Conservation (phyloP, 179 eudicot genomes). For the Beta corolliflora region DNA sequence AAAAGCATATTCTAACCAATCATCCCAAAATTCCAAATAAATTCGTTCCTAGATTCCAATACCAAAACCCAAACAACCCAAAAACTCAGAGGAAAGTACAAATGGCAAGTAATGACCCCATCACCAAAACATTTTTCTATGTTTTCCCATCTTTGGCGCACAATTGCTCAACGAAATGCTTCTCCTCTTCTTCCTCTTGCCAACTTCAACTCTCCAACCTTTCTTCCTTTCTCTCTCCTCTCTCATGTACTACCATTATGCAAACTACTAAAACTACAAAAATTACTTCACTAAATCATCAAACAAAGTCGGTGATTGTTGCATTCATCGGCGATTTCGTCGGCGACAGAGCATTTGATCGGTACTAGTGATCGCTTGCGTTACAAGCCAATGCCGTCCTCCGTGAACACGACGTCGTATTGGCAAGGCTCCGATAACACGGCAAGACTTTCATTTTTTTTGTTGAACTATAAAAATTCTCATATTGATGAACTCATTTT, state of each 20-base stretch:
- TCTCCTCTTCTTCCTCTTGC: background rate
- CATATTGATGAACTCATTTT: too few species aligned
- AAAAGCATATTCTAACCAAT: constrained; percentile 29
- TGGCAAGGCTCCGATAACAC: constrained; percentile 22
- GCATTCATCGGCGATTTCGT: background rate
- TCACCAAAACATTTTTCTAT: background rate
- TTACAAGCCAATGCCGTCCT: constrained; percentile 15
- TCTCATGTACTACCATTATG: background rate
- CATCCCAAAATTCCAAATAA: constrained; percentile 19
- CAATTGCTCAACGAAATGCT: background rate
- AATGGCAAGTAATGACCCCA: constrained; percentile 1
- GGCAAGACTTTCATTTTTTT: background rate
- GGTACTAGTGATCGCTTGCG: background rate
- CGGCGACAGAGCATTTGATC: constrained; percentile 23
- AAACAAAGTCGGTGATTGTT: background rate
- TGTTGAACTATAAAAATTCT: too few species aligned
- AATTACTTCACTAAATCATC: background rate
- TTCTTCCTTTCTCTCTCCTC: too few species aligned
- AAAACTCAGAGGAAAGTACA: background rate
- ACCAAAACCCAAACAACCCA: background rate
- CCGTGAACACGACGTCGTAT: constrained; percentile 20
- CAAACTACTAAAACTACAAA: too few species aligned
- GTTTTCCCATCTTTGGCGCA: constrained; percentile 12
- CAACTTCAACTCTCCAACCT: background rate
- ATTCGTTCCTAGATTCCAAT: background rate